Conservation (phyloP, 768 basidiomycete genomes). For the Crucibulum laeve region DNA sequence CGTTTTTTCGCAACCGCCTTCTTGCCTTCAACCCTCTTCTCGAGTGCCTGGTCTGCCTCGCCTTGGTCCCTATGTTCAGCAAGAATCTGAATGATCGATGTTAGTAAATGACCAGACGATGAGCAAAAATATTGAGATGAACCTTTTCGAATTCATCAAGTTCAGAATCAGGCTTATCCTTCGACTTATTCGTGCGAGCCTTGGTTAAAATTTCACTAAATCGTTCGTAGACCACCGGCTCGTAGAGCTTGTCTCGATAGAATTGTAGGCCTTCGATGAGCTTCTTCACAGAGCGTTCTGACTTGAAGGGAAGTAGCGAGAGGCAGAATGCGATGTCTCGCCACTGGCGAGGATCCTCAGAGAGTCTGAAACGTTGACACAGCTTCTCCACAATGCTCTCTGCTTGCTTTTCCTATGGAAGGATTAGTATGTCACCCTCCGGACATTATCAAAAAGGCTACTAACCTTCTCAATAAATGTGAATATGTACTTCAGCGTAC, state of each 20-base stretch:
- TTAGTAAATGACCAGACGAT: constrained; percentile 1
- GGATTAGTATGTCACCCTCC: neutral
- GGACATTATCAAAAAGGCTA: neutral
- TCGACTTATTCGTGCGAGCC: constrained; percentile 88
- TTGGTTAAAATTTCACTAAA: constrained; percentile 91
- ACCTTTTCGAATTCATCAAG: constrained; percentile 93
- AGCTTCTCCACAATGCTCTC: constrained; percentile 97
- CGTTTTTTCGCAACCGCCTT: constrained; percentile 75
- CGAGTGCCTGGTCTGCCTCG: constrained; percentile 86
- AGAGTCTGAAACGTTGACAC: constrained; percentile 89
- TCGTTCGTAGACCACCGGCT: constrained; percentile 69
- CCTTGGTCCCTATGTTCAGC: constrained; percentile 82
- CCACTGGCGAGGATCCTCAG: constrained; percentile 92
- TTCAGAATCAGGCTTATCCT: constrained; percentile 90
- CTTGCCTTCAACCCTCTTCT: constrained; percentile 81
- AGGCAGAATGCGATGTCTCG: constrained; percentile 95
- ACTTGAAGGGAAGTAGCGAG: constrained; percentile 93
- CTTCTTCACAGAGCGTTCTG: constrained; percentile 94
- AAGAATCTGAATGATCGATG: constrained; percentile 54
- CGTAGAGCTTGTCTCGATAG: constrained; percentile 96
- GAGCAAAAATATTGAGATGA: constrained; percentile 7
- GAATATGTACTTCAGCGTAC: constrained; percentile 93
- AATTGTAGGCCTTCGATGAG: constrained; percentile 88
- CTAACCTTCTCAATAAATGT: constrained; percentile 92
- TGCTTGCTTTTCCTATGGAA: constrained; percentile 87